Evolutionary conservation across 2,329 filamentous ascomycete species (phyloP).

Genomic region (Xylariaceae sp.): DNA sequence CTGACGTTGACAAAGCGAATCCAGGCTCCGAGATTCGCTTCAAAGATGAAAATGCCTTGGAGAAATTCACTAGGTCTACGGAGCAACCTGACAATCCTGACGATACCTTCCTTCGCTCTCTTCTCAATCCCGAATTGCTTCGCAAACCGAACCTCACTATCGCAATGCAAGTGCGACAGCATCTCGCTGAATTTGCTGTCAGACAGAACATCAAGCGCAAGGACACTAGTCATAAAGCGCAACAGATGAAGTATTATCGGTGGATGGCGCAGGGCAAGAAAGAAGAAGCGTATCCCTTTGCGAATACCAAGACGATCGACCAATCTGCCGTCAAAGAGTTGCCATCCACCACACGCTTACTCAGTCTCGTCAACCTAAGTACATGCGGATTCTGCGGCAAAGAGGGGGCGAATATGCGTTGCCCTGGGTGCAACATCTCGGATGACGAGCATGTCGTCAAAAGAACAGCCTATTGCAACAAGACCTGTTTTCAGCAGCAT

Average conservation of each 20-base stretch:
- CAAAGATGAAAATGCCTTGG: too few relatives aligned
- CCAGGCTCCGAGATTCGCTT: too few relatives aligned
- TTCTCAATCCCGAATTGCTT: too few relatives aligned
- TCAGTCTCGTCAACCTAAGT: neutral
- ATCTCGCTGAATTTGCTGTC: slow-evolving; percentile 8
- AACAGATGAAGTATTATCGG: slow-evolving; percentile 12
- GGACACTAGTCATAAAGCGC: slow-evolving; percentile 13
- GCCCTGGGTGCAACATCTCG: slow-evolving; percentile 7
- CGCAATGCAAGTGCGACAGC: too few relatives aligned
- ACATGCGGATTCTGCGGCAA: slow-evolving; percentile 12
- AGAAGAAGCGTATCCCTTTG: slow-evolving; percentile 11
- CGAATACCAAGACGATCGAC: neutral
- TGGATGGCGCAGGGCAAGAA: slow-evolving; percentile 15
- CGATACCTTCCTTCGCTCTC: too few relatives aligned
- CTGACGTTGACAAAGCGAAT: too few relatives aligned
- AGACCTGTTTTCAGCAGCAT: slow-evolving; percentile 10
- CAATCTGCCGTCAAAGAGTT: too few relatives aligned
- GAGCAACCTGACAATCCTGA: too few relatives aligned
- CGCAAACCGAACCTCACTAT: too few relatives aligned
- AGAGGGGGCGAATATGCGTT: slow-evolving; percentile 7
- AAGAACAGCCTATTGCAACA: slow-evolving; percentile 17
- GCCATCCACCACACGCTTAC: slow-evolving; percentile 5
- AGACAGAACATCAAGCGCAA: slow-evolving; percentile 2
- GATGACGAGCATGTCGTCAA: slow-evolving; percentile 4
- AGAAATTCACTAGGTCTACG: too few relatives aligned